A percentile compares a stretch with the other conserved stretches of the same genome.
These are phyloP conservation scores for Umbilicaria muhlenbergii DNA, from an alignment of 495 filamentous ascomycete species.

Conservation along the genomic window DNA sequence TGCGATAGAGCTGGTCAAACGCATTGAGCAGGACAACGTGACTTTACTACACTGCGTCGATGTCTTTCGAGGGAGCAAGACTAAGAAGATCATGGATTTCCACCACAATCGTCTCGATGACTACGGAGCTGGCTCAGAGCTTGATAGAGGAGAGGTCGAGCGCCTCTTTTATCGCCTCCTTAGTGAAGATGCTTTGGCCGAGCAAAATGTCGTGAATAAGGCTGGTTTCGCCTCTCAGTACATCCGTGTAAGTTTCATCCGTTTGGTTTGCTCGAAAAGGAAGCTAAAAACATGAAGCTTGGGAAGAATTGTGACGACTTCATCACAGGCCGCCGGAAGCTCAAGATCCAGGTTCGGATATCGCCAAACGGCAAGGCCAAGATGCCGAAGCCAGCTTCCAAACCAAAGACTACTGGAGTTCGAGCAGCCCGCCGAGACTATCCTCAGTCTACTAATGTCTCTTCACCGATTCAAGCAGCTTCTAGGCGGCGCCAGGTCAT, in stretches of 20 bases:
- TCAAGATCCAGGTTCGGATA: slow-evolving; percentile 45
- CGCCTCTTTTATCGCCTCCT: slow-evolving; percentile 48
- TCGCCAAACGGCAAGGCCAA: slow-evolving; percentile 31
- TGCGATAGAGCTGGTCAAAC: slow-evolving; percentile 48
- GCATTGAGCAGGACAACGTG: slow-evolving; percentile 34
- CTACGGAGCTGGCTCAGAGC: slow-evolving; percentile 36
- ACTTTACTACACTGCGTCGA: slow-evolving; percentile 41
- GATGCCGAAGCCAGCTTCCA: slow-evolving; percentile 8
- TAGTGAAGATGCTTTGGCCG: slow-evolving; percentile 42
- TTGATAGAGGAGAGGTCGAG: slow-evolving; percentile 46
- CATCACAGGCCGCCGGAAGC: slow-evolving; percentile 28
- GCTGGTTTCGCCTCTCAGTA: slow-evolving; percentile 46
- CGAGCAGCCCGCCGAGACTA: slow-evolving; percentile 19
- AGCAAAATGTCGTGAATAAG: slow-evolving; percentile 45
- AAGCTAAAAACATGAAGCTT: slow-evolving; percentile 19
- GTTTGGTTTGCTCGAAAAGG: background rate
- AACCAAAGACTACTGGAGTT: slow-evolving; percentile 18
- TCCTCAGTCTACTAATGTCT: slow-evolving; percentile 67
- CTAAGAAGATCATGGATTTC: slow-evolving; percentile 31
- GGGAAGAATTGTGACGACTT: slow-evolving; percentile 39
- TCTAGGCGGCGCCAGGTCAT: slow-evolving; percentile 27
- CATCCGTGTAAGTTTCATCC: slow-evolving; percentile 27
- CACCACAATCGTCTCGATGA: slow-evolving; percentile 31
- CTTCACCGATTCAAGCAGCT: slow-evolving; percentile 57
- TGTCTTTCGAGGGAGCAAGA: slow-evolving; percentile 40